Evolutionary conservation across 2,329 filamentous ascomycete species (phyloP), one percentile per base, ranked within the genome.

Genomic region (Xylaria sp.): DNA sequence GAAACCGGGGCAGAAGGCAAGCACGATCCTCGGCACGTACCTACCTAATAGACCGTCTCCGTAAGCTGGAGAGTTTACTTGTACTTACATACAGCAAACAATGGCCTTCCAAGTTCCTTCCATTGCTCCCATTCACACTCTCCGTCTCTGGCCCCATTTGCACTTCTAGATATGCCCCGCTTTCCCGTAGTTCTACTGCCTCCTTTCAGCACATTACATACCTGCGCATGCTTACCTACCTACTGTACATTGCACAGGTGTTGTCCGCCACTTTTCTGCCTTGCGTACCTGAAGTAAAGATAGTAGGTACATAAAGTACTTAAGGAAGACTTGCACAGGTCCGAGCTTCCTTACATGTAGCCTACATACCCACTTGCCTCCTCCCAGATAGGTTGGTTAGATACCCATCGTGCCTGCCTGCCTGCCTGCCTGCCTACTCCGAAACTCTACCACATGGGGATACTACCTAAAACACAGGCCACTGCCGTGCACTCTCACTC

Each of bases 311-410:
- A 9, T 27, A 17, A 1, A 42, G 21, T 53, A 50, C 32, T n/a
- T 45, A 21, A 5, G 14, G 47, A 54, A 54, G 56, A n/a, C 42
- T 50, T 50, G 39, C 12, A 47, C 50, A 9, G 51, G 64, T 32
- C 56, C 24, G 12, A 61, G 50, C 57, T 65, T 61, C 39, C 36
- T 24, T 30, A 36, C 54, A 51, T 45, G 32, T 60, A 60, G 32
- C 17, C 21, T 12, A n/a, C 32, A 11, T 34, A 34, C 48, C 48
- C 19, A 51, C 19, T 30, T 9, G 11, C 34, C 34, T 36, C 7
- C 34, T 36, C n/a, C 47, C 11, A 14, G 39, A 45, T 50, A 50
- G 6, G 24, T 27, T 27, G 24, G 24, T 27, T 27, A 17, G 6
- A 50, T 24, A 51, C 42, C 17, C 42, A 47, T 47, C 42, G 42